Evolutionary conservation across 2,329 filamentous ascomycete genomes (phyloP).

Genomic region (Sporothrix protearum): DNA sequence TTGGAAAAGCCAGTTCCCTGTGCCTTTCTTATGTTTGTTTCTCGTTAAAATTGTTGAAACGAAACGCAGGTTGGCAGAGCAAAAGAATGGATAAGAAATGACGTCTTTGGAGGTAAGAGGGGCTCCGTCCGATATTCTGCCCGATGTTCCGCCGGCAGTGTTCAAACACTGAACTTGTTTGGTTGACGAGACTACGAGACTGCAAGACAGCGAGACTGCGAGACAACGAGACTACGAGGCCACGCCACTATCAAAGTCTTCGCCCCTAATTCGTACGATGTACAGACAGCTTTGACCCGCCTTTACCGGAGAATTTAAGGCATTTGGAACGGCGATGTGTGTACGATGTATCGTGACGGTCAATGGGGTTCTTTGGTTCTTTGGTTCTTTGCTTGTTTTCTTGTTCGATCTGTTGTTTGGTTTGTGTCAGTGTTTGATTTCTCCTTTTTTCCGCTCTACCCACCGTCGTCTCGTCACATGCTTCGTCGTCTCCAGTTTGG

Average conservation of each 20-base stretch:
- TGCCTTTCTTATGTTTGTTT: background rate
- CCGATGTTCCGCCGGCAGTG: background rate
- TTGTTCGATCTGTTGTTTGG: too few relatives aligned
- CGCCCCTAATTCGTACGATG: background rate
- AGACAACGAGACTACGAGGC: background rate
- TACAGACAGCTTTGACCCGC: too few relatives aligned
- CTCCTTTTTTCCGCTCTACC: slow-evolving; percentile 1
- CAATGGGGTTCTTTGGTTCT: too few relatives aligned
- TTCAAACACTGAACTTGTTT: background rate
- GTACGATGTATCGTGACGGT: too few relatives aligned
- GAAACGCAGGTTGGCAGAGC: background rate
- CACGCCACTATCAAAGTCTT: background rate
- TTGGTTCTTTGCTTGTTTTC: too few relatives aligned
- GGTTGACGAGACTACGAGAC: background rate
- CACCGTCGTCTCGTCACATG: too few relatives aligned
- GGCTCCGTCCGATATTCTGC: background rate
- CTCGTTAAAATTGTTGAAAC: background rate
- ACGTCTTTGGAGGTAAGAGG: background rate
- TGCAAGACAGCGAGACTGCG: background rate
- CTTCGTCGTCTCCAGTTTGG: too few relatives aligned
- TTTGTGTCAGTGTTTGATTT: background rate
- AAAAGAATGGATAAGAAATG: background rate
- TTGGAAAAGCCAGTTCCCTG: background rate
- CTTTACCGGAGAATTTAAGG: too few relatives aligned
- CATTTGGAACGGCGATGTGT: too few relatives aligned